These are phyloP conservation scores for Rhododendron simsii DNA, from an alignment of 148 eudicot species.

Conservation along the genomic window DNA sequence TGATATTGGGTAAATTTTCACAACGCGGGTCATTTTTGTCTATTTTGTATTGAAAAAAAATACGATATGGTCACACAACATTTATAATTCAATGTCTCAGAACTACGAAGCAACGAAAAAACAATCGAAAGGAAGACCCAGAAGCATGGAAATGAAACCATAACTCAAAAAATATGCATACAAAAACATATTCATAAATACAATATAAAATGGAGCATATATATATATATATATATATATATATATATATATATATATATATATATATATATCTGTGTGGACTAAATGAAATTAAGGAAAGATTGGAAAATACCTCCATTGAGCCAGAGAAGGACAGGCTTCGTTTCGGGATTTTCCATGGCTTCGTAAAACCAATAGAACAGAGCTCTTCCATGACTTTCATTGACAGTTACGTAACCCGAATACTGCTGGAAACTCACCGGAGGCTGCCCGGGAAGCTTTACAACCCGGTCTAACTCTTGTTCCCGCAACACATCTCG, in stretches of 20 bases:
- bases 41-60: no score
- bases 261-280: no score
- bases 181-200: background rate
- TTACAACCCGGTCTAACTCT: constrained; percentile 51
- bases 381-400: constrained; percentile 78
- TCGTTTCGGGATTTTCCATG: constrained; percentile 30
- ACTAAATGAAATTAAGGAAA: background rate
- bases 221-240: no score
- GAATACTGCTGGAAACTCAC: constrained; percentile 76
- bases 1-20: background rate
- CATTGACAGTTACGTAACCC: constrained; percentile 81
- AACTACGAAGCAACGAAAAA: background rate
- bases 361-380: constrained; percentile 98
- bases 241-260: no score
- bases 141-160: background rate
- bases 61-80: no score
- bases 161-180: background rate
- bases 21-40: background rate
- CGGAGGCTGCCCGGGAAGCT: constrained; percentile 78
- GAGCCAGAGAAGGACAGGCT: constrained; percentile 82
- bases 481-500: constrained; percentile 27
- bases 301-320: constrained; percentile 69
- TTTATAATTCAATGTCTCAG: background rate
- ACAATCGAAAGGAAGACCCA: no score
- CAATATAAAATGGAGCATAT: background rate